phyloP scores from a whole-genome alignment of 225 moss, liverwort and hornwort species.

The Ulota crispa region DNA sequence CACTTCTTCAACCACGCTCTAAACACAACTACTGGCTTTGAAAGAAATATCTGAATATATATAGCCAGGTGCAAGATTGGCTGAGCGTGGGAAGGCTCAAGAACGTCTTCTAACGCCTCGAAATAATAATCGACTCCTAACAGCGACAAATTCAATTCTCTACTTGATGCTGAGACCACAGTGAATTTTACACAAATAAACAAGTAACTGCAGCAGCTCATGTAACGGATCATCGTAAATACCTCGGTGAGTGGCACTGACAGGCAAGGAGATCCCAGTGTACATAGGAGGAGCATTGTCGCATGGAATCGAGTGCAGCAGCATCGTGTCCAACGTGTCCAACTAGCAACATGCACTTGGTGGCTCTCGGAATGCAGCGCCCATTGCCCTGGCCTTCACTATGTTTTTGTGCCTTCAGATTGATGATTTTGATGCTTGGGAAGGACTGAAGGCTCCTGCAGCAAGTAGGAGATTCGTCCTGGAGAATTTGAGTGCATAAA shows the following conservation, averaged over 20 bases:
- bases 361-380: constrained; percentile 14
- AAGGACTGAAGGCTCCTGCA: constrained; percentile 85
- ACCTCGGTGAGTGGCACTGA: constrained; percentile 14
- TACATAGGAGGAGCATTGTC: background rate
- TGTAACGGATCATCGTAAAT: constrained; percentile 2
- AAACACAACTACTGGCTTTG: background rate
- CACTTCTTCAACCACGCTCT: constrained; percentile 2
- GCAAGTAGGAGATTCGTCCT: constrained; percentile 90
- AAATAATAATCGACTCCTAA: constrained; percentile 17
- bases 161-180: constrained; percentile 25
- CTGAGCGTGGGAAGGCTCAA: constrained; percentile 24
- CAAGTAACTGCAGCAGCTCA: constrained; percentile 30
- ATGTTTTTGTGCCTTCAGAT: background rate
- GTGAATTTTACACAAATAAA: constrained; percentile 37
- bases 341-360: background rate
- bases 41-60: background rate
- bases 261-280: background rate
- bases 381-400: background rate
- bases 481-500: constrained; percentile 88
- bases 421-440: constrained; percentile 43
- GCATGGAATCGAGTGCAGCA: constrained; percentile 11
- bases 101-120: background rate
- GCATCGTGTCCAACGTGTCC: constrained; percentile 9
- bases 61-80: constrained; percentile 3
- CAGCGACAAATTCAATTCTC: background rate